Evolutionary conservation across 306 rosid genomes (phyloP), one percentile per base, ranked within the genome.

Genomic region (Quillaja saponaria): DNA sequence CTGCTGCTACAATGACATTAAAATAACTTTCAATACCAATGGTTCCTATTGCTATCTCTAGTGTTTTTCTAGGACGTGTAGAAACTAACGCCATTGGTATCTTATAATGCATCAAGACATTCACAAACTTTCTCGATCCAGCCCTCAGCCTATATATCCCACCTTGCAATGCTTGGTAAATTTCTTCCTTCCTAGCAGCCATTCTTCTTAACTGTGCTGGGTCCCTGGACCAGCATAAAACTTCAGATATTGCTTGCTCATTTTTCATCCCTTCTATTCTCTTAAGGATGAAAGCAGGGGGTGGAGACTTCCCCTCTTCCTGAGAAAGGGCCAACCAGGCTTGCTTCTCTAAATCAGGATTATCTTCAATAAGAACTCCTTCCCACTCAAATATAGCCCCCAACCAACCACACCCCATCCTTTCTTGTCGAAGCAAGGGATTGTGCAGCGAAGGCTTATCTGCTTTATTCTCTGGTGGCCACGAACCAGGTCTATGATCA

Each of bases 381-480:
- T 92, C 99, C 96, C 95, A 89, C 72, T 92, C 99, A 78, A 92
- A 89, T 78, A 92, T 89, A 39, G 82, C 99, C 56, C 95, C 94
- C 68, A 92, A 70, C 99, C 96, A 92, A 57, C 95, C 96, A 71
- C 95, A 86, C 2, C 99, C 96, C 96, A 92, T 92, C 82, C 87
- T 82, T 73, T 92, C 96, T 42, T 89, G 96, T 64, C 99, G 71
- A 45, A 89, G 94, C 81, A 92, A 79, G 0, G 99, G 99, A 60
- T 92, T 92, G 12, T 82, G 82, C 8, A 89, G 78, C 0, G 91
- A 84, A 45, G 91, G 84, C 41, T 85, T 89, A 71, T 92, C 95
- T 0, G 95, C 99, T 64, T 80, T 76, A 73, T 92, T 92, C 19
- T 71, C 84, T 0, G 96, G 99, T 15, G 96, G 99, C 96, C 94